Base-by-base conservation (phyloP, 768 basidiomycete genomes). In the Boletus pseudo-olivaceus region DNA sequence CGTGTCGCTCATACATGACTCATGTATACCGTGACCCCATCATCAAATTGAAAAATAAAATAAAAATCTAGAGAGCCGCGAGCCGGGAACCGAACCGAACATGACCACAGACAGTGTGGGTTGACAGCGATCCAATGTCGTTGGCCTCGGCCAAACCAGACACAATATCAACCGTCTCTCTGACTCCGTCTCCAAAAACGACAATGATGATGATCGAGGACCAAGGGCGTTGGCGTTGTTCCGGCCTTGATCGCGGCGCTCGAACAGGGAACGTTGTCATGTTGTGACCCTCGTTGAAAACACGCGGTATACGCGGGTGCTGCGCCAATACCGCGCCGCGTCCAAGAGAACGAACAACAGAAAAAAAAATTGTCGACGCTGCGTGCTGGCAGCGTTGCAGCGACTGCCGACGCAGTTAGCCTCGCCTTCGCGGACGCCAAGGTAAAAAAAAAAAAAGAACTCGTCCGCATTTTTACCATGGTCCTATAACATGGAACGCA, bases 241-340 rank as follows among this genome's bases (percentile, higher is more conserved):
- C 10, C 30, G n/a, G 10, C 33, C 46, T 41, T 40, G 54, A 54
- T 59, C 54, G 40, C 27, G 42, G 44, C 33, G 43, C 51, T 35
- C 26, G 47, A 26, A 17, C 27, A 34, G 19, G 8, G 3, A n/a
- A 39, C 51, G 44, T 40, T 32, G 39, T 30, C 52, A 49, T 32
- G 41, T 51, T 32, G n/a, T n/a, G 35, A 2, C 54, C 62, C 64
- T 67, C 64, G 47, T 62, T 67, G 64, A 59, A 65, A 54, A 65
- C 64, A 65, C 62, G 64, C 59, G 53, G 59, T 30, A 1, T 8
- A 20, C 40, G 46, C 33, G 19, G 11, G 47, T 51, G 50, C 55
- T 59, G 60, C 53, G 62, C 54, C 30, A 8, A 35, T 35, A 19
- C 38, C 46, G 53, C 51, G 47, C 56, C 47, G 12, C 44, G 26